A percentile compares a stretch with the other conserved stretches of the same genome.
phyloP scores from a whole-genome alignment of 495 filamentous ascomycete genomes.

The Chaetomium fimeti region DNA sequence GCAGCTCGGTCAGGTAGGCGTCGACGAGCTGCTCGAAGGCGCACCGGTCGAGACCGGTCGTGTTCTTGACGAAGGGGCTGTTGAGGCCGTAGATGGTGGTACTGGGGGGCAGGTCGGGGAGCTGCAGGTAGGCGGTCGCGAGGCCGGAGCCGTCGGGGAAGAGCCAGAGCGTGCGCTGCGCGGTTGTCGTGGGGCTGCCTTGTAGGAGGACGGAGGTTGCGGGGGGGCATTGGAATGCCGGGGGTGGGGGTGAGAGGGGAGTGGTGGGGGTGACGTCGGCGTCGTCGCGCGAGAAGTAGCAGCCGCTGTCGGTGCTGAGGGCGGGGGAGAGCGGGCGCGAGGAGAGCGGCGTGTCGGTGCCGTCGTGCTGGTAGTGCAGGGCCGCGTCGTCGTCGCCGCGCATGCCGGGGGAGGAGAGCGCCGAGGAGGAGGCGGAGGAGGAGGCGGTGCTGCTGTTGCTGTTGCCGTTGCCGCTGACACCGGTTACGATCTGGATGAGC shows the following conservation, averaged over 20 bases:
- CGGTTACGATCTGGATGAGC: neutral
- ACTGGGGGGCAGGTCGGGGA: conserved; percentile 38
- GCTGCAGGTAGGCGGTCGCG: conserved; percentile 48
- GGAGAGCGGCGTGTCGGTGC: conserved; percentile 2
- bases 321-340: neutral
- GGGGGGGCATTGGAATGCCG: neutral
- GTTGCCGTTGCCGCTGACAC: too few species aligned
- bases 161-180: conserved; percentile 50
- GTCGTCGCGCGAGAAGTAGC: too few species aligned
- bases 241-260: neutral
- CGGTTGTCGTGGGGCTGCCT: conserved; percentile 48
- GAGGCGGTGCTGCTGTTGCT: too few species aligned
- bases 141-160: conserved; percentile 67
- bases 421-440: neutral
- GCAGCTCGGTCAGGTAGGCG: conserved; percentile 44
- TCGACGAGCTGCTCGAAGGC: conserved; percentile 36
- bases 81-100: conserved; percentile 53
- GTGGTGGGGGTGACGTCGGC: too few species aligned
- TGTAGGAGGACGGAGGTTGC: conserved; percentile 50
- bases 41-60: conserved; percentile 39
- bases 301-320: neutral
- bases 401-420: neutral
- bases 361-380: neutral
- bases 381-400: neutral
- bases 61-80: conserved; percentile 48